Evolutionary conservation across 176 grass and related monocot species (phyloP).

Genomic region (Triticum timopheevii): DNA sequence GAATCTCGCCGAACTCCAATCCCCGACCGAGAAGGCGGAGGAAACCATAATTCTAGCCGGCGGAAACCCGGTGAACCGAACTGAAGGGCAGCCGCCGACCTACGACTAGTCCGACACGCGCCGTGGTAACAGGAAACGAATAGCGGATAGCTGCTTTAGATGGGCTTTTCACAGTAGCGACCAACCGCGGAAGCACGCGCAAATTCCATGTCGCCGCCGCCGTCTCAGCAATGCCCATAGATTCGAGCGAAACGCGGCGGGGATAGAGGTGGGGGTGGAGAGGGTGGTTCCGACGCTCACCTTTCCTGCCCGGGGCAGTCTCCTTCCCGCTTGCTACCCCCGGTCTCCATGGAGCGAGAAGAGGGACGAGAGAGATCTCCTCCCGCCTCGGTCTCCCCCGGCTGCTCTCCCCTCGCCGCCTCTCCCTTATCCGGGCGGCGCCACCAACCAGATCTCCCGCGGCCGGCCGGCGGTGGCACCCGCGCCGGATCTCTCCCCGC

Average conservation of each 20-base stretch:
- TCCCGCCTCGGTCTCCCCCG: neutral
- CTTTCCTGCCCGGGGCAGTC: slow-evolving; percentile 35
- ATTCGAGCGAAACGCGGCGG: neutral
- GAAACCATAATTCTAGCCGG: neutral
- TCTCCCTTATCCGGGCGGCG: neutral
- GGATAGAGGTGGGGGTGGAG: neutral
- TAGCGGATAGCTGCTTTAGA: neutral
- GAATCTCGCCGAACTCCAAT: neutral
- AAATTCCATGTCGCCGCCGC: neutral
- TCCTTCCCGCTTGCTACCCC: neutral
- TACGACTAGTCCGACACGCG: neutral
- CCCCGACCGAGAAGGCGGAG: neutral
- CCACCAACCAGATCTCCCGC: slow-evolving; percentile 42
- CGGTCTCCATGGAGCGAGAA: slow-evolving; percentile 37
- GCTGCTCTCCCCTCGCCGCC: neutral
- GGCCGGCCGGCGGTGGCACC: slow-evolving; percentile 24
- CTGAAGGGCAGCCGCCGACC: neutral
- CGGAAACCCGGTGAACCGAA: neutral
- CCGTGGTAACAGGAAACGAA: neutral
- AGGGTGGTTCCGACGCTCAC: slow-evolving; percentile 1
- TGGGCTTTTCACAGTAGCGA: neutral
- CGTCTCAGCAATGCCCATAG: slow-evolving; percentile 31
- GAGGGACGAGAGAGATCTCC: neutral
- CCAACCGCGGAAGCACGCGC: neutral
- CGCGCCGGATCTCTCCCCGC: slow-evolving; percentile 35